phyloP scores from a whole-genome alignment of 371 early-diverging fungal species.

The Mortierella sp. region DNA sequence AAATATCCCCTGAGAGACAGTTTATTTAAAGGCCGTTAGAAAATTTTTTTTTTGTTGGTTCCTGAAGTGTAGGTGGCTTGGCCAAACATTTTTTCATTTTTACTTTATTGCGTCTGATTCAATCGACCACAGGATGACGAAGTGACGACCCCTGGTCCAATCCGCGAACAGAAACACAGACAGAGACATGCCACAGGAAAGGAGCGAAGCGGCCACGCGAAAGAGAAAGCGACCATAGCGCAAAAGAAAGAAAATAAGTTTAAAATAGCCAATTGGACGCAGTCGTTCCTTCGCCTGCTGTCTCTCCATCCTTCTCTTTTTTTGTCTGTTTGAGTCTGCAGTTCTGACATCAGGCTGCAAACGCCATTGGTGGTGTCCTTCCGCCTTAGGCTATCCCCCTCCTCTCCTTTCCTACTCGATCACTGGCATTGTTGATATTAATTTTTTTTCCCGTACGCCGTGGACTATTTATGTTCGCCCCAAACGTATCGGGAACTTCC shows the following conservation, averaged over 20 bases:
- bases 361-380: no score
- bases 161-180: background rate
- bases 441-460: no score
- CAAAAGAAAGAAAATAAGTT: background rate
- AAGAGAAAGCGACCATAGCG: slow-evolving; percentile 17
- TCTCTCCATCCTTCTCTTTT: background rate
- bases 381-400: no score
- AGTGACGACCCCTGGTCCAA: background rate
- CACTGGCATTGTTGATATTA: no score
- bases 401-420: background rate
- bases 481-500: no score
- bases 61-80: background rate
- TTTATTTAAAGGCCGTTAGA: background rate
- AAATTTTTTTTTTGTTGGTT: slow-evolving; percentile 13
- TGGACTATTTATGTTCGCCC: no score
- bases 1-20: background rate
- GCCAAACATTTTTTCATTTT: background rate
- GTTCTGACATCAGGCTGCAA: slow-evolving; percentile 5
- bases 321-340: background rate
- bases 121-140: no score
- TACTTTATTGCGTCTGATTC: background rate
- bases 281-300: background rate
- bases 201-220: slow-evolving; percentile 34
- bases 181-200: background rate
- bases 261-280: background rate